Conservation (phyloP, 2,329 filamentous ascomycete species). For the Endoconidiophora laricicola region DNA sequence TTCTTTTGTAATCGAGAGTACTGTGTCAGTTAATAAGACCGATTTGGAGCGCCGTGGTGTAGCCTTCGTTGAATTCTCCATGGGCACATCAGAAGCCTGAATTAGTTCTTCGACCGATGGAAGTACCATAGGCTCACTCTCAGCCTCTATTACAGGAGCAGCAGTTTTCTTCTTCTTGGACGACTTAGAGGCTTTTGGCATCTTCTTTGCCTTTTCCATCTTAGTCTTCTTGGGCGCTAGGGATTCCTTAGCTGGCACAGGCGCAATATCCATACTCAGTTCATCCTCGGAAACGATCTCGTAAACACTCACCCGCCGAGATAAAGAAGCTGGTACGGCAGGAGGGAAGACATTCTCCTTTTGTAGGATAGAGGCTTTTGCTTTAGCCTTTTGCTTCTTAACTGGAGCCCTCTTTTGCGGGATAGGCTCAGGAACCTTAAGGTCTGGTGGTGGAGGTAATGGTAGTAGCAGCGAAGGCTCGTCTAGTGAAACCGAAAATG, state of each 20-base stretch:
- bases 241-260: background rate
- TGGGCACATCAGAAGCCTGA: no score
- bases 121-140: background rate
- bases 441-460: background rate
- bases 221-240: background rate
- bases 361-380: background rate
- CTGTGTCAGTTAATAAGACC: background rate
- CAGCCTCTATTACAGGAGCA: background rate
- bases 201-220: background rate
- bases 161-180: background rate
- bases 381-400: constrained; percentile 6
- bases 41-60: constrained; percentile 1
- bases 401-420: background rate
- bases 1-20: background rate
- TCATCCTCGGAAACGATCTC: background rate
- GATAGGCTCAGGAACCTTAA: background rate
- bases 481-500: background rate
- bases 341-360: background rate
- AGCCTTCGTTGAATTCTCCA: no score
- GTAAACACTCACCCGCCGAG: no score
- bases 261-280: background rate
- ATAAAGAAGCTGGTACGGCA: no score
- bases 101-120: background rate
- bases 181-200: background rate
- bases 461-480: background rate